A percentile compares a stretch with the other conserved stretches of the same genome.
Evolutionary conservation across 2,329 filamentous ascomycete genomes (phyloP).

Genomic region (Dactylonectria macrodidyma): DNA sequence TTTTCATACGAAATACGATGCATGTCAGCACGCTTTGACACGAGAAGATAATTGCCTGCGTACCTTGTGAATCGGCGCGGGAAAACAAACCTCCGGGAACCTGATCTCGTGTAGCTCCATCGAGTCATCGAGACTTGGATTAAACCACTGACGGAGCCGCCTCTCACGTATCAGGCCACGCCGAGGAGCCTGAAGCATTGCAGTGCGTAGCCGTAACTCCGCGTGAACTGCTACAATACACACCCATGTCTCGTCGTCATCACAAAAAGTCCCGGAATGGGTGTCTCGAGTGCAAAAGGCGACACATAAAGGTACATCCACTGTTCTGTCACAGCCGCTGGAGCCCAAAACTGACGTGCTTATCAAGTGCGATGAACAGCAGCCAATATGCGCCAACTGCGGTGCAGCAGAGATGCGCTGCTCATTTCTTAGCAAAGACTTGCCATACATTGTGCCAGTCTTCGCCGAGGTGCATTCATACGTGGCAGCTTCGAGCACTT

Average conservation of each 20-base stretch:
- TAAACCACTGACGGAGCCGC: background rate
- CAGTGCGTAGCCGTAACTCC: background rate
- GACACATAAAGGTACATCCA: constrained; percentile 37
- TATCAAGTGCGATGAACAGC: background rate
- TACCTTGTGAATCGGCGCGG: background rate
- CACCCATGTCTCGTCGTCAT: constrained; percentile 36
- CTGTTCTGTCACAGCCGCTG: background rate
- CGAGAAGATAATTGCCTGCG: background rate
- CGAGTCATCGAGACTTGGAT: background rate
- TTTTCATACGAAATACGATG: background rate
- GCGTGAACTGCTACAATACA: background rate
- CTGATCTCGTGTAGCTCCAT: background rate
- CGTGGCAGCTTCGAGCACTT: background rate
- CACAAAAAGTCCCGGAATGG: constrained; percentile 40
- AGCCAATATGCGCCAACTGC: constrained; percentile 6
- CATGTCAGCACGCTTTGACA: background rate
- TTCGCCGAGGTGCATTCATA: background rate
- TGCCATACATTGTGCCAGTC: background rate
- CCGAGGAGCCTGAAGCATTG: background rate
- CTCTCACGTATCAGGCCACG: background rate
- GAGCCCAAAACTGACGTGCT: background rate
- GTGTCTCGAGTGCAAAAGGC: constrained; percentile 36
- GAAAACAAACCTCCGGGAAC: background rate
- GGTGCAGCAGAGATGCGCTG: background rate
- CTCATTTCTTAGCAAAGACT: background rate